These are phyloP conservation scores for Rhodosporidiobolus sp. DNA, from an alignment of 768 basidiomycete species.

Conservation along the genomic window DNA sequence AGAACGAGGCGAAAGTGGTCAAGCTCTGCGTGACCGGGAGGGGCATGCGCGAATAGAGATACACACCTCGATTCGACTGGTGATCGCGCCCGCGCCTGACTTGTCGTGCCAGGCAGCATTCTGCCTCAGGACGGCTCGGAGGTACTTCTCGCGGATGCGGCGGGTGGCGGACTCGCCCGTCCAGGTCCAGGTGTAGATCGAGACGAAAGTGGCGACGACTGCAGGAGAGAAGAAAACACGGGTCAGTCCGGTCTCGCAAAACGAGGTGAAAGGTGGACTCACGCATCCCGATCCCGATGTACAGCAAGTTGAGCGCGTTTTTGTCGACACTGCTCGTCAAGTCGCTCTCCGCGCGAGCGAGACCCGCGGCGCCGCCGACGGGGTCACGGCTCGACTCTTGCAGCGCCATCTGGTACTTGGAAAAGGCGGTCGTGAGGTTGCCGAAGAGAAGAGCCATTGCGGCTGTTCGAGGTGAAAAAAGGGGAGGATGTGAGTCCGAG, in stretches of 20 bases:
- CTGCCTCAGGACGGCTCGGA: conserved; percentile 71
- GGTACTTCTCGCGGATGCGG: conserved; percentile 77
- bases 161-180: conserved; percentile 74
- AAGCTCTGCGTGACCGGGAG: too few species aligned
- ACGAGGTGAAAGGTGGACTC: conserved; percentile 57
- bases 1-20: too few species aligned
- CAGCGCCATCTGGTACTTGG: conserved; percentile 43
- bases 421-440: conserved; percentile 61
- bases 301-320: conserved; percentile 65
- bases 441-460: conserved; percentile 79
- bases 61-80: conserved; percentile 65
- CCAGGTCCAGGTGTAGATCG: conserved; percentile 48
- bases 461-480: neutral
- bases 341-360: conserved; percentile 40
- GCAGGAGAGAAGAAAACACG: too few species aligned
- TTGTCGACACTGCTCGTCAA: conserved; percentile 54
- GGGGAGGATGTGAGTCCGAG: conserved; percentile 56
- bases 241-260: accelerated
- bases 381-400: conserved; percentile 12
- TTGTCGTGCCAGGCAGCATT: conserved; percentile 78
- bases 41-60: too few species aligned
- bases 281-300: conserved; percentile 66
- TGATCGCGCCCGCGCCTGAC: conserved; percentile 87
- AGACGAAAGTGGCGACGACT: too few species aligned
- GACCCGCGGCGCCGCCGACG: neutral